These are phyloP conservation scores for Platanthera zijinensis DNA, from an alignment of 106 monocot species.

Conservation along the genomic window DNA sequence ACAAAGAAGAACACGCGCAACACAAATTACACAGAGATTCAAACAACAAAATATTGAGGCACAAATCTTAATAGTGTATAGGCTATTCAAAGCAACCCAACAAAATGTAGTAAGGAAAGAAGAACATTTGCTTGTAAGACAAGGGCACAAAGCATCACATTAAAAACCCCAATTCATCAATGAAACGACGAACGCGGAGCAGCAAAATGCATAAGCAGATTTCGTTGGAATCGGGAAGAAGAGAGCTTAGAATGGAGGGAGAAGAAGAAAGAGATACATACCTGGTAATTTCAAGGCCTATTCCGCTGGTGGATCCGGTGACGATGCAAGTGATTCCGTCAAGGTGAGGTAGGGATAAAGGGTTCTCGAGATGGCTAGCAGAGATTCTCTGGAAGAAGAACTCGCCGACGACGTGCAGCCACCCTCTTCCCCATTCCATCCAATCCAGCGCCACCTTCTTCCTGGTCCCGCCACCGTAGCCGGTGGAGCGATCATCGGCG, in stretches of 20 bases:
- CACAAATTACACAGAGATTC: too few species aligned
- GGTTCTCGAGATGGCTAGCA: conserved; percentile 82
- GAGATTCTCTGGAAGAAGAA: conserved; percentile 89
- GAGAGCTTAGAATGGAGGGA: not conserved
- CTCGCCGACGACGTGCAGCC: conserved; percentile 57
- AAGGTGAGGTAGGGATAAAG: conserved; percentile 66
- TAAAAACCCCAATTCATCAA: not conserved
- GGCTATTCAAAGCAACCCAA: not conserved
- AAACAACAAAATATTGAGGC: not conserved
- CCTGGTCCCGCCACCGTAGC: conserved; percentile 7
- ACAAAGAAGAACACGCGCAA: too few species aligned
- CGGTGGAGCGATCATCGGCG: not conserved
- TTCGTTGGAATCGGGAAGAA: not conserved
- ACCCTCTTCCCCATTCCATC: conserved; percentile 82
- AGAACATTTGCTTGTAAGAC: not conserved
- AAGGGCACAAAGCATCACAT: not conserved
- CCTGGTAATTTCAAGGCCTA: conserved; percentile 84
- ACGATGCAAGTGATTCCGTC: conserved; percentile 63
- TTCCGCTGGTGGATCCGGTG: conserved; percentile 91
- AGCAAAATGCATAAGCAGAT: not conserved
- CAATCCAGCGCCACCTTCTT: conserved; percentile 70
- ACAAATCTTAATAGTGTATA: not conserved
- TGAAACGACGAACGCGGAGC: not conserved
- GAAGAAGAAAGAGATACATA: conserved; percentile 5
- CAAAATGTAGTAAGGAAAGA: not conserved